Conservation (phyloP, 179 eudicot genomes). For the Monotropa hypopitys region DNA sequence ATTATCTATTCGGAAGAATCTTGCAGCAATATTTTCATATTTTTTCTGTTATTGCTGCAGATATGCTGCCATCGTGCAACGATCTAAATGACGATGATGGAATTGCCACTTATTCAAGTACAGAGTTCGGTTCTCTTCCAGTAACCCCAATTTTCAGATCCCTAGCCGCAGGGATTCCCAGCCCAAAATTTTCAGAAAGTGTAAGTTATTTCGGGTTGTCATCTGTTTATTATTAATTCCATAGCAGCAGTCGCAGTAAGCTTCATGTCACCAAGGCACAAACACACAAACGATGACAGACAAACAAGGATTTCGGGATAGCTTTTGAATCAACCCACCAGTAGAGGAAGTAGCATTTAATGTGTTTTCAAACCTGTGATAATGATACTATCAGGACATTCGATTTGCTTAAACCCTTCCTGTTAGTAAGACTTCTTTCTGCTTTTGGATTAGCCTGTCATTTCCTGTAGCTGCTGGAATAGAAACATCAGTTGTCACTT, state of each 20-base stretch:
- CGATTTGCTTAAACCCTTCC: slow-evolving; percentile 1
- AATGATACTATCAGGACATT: background rate
- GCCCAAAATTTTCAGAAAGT: slow-evolving; percentile 93
- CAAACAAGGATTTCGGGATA: background rate
- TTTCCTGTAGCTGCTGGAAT: background rate
- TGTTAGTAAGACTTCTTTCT: background rate
- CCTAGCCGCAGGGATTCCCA: slow-evolving; percentile 68
- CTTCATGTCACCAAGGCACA: background rate
- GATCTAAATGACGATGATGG: slow-evolving; percentile 14
- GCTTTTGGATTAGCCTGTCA: background rate
- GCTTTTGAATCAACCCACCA: background rate
- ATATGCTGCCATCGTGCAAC: slow-evolving; percentile 19
- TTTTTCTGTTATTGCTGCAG: slow-evolving; percentile 14
- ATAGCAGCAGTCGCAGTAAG: background rate
- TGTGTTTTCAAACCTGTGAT: background rate
- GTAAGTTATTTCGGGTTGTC: slow-evolving; percentile 32
- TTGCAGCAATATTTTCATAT: slow-evolving; percentile 4
- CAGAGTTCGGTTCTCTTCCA: slow-evolving; percentile 53
- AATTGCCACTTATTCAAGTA: slow-evolving; percentile 22
- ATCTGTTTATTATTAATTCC: background rate
- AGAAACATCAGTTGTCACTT: background rate
- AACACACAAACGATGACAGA: background rate
- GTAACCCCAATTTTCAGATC: slow-evolving; percentile 73
- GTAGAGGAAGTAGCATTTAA: background rate
- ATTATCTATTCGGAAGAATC: background rate